Conservation (phyloP, 2,329 filamentous ascomycete genomes). For the Nemania serpens region DNA sequence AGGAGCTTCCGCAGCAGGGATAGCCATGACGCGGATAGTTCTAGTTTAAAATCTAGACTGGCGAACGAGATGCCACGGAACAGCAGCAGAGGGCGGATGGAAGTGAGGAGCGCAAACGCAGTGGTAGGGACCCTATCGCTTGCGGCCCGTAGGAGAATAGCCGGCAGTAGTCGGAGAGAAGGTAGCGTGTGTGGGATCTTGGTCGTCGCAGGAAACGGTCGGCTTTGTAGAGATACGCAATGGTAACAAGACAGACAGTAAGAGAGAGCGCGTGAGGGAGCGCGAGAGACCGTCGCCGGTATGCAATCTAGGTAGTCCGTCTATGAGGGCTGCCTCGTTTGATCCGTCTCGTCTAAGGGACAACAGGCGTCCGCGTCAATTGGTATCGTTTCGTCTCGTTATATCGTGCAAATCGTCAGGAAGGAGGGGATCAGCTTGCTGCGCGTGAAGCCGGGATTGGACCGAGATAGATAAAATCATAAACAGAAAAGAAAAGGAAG, state of each 20-base stretch:
- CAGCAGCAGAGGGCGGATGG: neutral
- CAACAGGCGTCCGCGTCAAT: conserved; percentile 10
- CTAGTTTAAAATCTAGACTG: neutral
- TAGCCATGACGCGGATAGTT: conserved; percentile 29
- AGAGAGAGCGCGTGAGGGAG: no score
- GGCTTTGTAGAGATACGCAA: neutral
- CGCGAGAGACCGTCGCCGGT: conserved; percentile 27
- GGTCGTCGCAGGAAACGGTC: neutral
- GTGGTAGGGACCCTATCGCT: no score
- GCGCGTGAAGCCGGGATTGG: neutral
- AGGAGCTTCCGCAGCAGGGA: conserved; percentile 29
- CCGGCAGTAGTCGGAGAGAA: neutral
- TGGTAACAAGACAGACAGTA: neutral
- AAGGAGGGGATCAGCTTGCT: neutral
- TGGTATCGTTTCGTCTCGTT: conserved; percentile 28
- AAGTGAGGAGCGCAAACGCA: no score
- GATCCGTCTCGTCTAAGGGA: conserved; percentile 12
- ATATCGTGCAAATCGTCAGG: conserved; percentile 30
- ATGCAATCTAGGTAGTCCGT: conserved; percentile 24
- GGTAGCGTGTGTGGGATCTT: neutral
- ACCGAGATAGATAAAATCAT: neutral
- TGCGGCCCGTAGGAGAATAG: no score
- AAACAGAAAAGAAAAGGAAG: neutral
- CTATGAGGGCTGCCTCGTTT: conserved; percentile 12
- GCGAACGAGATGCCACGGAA: neutral